phyloP scores from a whole-genome alignment of 2,329 filamentous ascomycete species.

The Fusarium succisae region DNA sequence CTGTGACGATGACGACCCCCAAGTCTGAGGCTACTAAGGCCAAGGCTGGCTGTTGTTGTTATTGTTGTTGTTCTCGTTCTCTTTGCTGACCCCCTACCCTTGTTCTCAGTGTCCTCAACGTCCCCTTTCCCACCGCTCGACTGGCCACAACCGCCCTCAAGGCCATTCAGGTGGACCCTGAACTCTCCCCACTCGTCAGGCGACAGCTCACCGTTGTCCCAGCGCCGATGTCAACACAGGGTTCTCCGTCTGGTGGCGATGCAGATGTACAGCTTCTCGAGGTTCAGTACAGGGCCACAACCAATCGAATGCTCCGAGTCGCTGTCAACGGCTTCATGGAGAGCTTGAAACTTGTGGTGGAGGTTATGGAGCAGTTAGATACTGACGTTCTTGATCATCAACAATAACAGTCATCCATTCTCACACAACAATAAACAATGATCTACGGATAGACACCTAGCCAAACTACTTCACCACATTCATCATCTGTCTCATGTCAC shows the following conservation, averaged over 20 bases:
- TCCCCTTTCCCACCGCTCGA: constrained; percentile 83
- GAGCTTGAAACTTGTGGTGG: constrained; percentile 82
- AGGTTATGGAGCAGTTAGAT: constrained; percentile 91
- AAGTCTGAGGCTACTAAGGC: constrained; percentile 11
- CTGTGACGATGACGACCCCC: constrained; percentile 21
- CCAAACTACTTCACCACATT: background rate
- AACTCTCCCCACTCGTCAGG: constrained; percentile 85
- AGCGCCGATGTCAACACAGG: constrained; percentile 37
- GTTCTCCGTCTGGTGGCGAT: constrained; percentile 25
- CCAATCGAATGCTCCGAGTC: constrained; percentile 95
- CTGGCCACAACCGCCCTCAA: constrained; percentile 80
- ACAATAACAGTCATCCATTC: constrained; percentile 15
- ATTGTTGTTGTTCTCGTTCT: constrained; percentile 21
- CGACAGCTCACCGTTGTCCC: constrained; percentile 71
- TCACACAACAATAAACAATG: constrained; percentile 6
- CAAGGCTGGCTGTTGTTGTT: constrained; percentile 23
- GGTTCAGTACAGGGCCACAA: constrained; percentile 85
- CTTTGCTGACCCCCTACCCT: constrained; percentile 27
- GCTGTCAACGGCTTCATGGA: constrained; percentile 98
- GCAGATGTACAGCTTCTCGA: constrained; percentile 63
- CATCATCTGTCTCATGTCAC: background rate
- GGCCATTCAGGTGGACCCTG: constrained; percentile 84
- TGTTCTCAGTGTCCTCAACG: constrained; percentile 69
- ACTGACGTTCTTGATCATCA: constrained; percentile 73
- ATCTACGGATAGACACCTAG: background rate